Evolutionary conservation across 768 basidiomycete species (phyloP).

Genomic region (Lactarius quietus): DNA sequence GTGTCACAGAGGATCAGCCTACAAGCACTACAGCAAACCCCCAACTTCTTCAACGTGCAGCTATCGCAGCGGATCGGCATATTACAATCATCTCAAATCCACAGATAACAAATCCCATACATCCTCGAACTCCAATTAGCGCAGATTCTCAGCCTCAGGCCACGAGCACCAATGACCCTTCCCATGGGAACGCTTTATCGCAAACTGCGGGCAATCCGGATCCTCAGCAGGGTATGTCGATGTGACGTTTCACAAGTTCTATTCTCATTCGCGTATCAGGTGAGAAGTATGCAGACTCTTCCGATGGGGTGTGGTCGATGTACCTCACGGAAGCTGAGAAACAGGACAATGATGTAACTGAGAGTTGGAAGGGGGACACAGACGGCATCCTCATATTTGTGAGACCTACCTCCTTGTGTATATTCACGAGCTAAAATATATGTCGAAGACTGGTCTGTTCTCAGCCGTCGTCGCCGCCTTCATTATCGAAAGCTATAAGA

Average conservation of each 20-base stretch:
- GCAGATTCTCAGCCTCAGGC: background rate
- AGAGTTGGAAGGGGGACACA: background rate
- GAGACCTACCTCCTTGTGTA: background rate
- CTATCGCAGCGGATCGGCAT: background rate
- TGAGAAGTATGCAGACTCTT: background rate
- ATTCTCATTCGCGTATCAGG: background rate
- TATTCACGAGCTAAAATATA: background rate
- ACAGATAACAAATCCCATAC: background rate
- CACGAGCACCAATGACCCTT: background rate
- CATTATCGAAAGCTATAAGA: constrained; percentile 17
- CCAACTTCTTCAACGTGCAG: background rate
- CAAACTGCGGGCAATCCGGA: background rate
- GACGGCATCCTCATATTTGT: background rate
- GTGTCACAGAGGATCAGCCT: background rate
- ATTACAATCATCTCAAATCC: background rate
- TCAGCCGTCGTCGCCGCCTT: constrained; percentile 12
- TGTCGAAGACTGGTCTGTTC: constrained; percentile 17
- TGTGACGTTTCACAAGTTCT: background rate
- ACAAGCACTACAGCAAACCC: background rate
- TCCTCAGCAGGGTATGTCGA: background rate
- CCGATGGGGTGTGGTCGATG: background rate
- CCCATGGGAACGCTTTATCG: background rate
- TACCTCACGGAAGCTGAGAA: background rate
- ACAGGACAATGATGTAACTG: background rate
- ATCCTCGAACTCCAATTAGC: background rate